Conservation (phyloP, 345 rosid species). For the Hypericum perforatum region DNA sequence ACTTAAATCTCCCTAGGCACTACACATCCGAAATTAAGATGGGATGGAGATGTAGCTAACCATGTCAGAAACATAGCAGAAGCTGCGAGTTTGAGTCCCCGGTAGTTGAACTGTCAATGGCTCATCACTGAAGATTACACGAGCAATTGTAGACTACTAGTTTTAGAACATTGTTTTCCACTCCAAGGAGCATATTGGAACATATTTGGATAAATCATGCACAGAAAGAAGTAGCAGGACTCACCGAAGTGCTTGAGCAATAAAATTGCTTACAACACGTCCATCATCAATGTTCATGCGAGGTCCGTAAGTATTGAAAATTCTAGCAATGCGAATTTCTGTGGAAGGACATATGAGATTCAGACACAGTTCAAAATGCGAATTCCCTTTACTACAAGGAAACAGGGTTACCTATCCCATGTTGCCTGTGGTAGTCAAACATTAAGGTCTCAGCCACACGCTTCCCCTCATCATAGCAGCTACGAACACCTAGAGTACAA, state of each 20-base stretch:
- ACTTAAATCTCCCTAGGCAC: neutral
- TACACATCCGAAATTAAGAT: neutral
- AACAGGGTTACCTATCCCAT: constrained; percentile 57
- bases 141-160: constrained; percentile 3
- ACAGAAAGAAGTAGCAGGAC: constrained; percentile 1
- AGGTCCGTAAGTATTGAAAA: constrained; percentile 96
- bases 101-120: constrained; percentile 90
- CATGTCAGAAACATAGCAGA: constrained; percentile 95
- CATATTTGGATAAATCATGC: neutral
- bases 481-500: constrained; percentile 54
- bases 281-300: constrained; percentile 99
- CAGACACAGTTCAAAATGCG: neutral
- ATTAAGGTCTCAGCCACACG: constrained; percentile 96
- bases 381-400: neutral
- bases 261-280: constrained; percentile 99
- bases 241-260: constrained; percentile 95
- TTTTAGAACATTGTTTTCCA: neutral
- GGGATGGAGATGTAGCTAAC: constrained; percentile 20
- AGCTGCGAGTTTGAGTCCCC: constrained; percentile 95
- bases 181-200: neutral
- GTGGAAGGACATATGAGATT: constrained; percentile 7
- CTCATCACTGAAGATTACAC: constrained; percentile 46
- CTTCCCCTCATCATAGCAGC: constrained; percentile 98
- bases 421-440: constrained; percentile 98
- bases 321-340: constrained; percentile 98